phyloP scores from a whole-genome alignment of 306 rosid genomes.

The Fragaria nilgerrensis region DNA sequence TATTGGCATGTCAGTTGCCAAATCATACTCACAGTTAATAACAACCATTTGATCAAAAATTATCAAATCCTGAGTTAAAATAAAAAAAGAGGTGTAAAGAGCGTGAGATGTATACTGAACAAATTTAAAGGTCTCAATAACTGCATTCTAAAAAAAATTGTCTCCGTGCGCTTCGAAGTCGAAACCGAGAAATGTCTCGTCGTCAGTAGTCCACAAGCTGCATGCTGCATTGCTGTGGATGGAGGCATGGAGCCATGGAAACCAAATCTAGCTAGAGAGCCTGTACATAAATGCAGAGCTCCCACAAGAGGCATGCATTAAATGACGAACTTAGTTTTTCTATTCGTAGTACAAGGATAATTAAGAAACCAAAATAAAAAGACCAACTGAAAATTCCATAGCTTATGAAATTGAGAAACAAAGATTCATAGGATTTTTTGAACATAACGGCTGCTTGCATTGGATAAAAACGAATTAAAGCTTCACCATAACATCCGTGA shows the following conservation, averaged over 20 bases:
- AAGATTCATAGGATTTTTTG: conserved; percentile 31
- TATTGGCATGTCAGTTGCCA: too few relatives aligned
- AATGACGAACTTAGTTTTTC: neutral
- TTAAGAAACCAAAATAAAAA: neutral
- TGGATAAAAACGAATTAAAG: conserved; percentile 33
- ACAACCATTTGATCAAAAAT: too few relatives aligned
- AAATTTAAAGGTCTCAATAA: too few relatives aligned
- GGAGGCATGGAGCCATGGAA: conserved; percentile 26
- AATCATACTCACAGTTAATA: too few relatives aligned
- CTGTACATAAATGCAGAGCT: conserved; percentile 22
- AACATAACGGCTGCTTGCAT: conserved; percentile 33
- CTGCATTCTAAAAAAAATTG: too few relatives aligned
- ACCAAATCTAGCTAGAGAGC: conserved; percentile 20
- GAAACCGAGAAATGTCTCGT: neutral
- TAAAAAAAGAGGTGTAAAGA: too few relatives aligned
- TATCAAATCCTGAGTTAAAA: too few relatives aligned
- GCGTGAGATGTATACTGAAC: too few relatives aligned
- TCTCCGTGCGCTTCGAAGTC: too few relatives aligned
- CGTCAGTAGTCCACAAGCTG: conserved; percentile 3
- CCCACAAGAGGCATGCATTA: conserved; percentile 14
- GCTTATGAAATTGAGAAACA: conserved; percentile 12
- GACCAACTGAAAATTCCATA: neutral
- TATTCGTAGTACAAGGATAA: neutral
- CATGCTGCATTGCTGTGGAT: neutral
- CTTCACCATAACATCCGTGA: conserved; percentile 77